Conservation (phyloP, 768 basidiomycete genomes). For the Phlegmacium glaucopus region DNA sequence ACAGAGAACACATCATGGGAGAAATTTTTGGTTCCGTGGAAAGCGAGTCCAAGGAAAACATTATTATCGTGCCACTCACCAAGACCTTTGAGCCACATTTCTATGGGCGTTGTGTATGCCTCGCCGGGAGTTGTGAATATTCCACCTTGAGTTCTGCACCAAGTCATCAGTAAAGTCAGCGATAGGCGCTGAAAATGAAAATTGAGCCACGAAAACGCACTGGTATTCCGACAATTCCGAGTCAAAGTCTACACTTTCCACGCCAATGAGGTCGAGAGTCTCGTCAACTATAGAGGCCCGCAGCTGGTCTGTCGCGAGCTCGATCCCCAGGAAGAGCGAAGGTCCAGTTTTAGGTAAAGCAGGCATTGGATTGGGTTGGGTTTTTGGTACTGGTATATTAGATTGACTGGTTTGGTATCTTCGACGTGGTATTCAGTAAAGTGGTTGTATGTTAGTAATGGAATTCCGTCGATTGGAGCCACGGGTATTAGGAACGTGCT, state of each 20-base stretch:
- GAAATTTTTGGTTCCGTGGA: slow-evolving; percentile 62
- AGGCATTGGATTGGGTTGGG: slow-evolving; percentile 30
- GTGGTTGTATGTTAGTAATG: slow-evolving; percentile 13
- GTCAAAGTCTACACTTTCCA: slow-evolving; percentile 84
- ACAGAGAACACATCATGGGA: slow-evolving; percentile 17
- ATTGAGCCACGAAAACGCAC: slow-evolving; percentile 43
- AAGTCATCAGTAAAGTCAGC: slow-evolving; percentile 8
- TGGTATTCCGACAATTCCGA: slow-evolving; percentile 75
- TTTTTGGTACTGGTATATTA: not conserved
- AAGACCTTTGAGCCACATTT: slow-evolving; percentile 88
- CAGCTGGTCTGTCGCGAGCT: slow-evolving; percentile 81
- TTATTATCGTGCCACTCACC: slow-evolving; percentile 46
- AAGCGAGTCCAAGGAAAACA: slow-evolving; percentile 18
- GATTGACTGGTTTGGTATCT: slow-evolving; percentile 17
- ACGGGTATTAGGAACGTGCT: slow-evolving; percentile 1
- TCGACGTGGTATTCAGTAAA: slow-evolving; percentile 24
- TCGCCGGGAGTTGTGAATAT: slow-evolving; percentile 86
- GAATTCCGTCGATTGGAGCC: not conserved
- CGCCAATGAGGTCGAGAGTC: slow-evolving; percentile 75
- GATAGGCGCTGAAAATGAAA: slow-evolving; percentile 6
- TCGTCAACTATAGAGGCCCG: slow-evolving; percentile 84
- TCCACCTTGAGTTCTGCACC: slow-evolving; percentile 73
- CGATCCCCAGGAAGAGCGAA: slow-evolving; percentile 77
- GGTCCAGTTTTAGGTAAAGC: slow-evolving; percentile 41
- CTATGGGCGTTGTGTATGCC: slow-evolving; percentile 83